Conservation (phyloP, 1,284 basidiomycete species). For the Inonotus hispidus region DNA sequence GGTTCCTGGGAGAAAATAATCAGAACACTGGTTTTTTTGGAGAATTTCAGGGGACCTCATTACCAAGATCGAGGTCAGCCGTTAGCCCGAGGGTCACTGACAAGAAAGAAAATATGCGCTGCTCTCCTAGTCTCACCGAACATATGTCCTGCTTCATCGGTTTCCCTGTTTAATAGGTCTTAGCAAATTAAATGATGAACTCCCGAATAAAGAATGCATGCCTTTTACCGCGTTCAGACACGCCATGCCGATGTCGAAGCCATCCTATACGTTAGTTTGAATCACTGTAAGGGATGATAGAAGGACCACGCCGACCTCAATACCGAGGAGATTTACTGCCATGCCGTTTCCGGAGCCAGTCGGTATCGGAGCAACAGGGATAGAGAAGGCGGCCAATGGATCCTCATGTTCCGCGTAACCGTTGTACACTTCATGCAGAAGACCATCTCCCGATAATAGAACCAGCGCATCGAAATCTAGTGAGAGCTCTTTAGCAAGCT, state of each 20-base stretch:
- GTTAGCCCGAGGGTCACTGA: slow-evolving; percentile 85
- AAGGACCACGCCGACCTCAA: slow-evolving; percentile 38
- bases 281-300: not conserved
- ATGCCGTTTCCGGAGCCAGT: slow-evolving; percentile 84
- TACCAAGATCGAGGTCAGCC: slow-evolving; percentile 80
- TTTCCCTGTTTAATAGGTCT: slow-evolving; percentile 38
- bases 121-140: slow-evolving; percentile 67
- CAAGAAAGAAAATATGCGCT: slow-evolving; percentile 82
- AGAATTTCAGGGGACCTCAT: slow-evolving; percentile 7
- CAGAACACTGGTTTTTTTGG: slow-evolving; percentile 6
- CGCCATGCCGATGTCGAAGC: slow-evolving; percentile 69
- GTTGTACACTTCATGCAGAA: slow-evolving; percentile 90
- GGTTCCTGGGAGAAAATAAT: slow-evolving; percentile 46
- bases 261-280: slow-evolving; percentile 41
- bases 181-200: not conserved
- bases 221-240: slow-evolving; percentile 88
- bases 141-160: slow-evolving; percentile 80
- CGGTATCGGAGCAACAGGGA: slow-evolving; percentile 84
- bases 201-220: slow-evolving; percentile 23
- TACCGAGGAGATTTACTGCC: slow-evolving; percentile 69
- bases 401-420: slow-evolving; percentile 76
- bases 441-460: slow-evolving; percentile 87
- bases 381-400: slow-evolving; percentile 64
- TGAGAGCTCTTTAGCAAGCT: slow-evolving; percentile 58
- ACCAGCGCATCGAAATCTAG: slow-evolving; percentile 74